Base-by-base conservation (phyloP, 768 basidiomycete species). In the Trametes cinnabarina region DNA sequence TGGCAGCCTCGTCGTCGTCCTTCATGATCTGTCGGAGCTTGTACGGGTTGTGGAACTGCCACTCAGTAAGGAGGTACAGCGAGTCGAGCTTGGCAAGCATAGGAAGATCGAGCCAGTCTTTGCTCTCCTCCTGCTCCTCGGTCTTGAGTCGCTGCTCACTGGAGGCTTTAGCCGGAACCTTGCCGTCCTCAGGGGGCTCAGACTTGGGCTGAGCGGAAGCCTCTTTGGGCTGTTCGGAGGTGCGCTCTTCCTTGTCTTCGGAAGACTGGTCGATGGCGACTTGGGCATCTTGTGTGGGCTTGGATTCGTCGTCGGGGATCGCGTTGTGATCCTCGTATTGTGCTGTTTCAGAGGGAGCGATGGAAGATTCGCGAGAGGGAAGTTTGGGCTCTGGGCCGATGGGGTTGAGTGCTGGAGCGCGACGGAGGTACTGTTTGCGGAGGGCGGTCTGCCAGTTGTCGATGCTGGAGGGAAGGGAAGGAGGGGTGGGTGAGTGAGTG, bases 31-130 rank as follows among this genome's bases (percentile, higher is more conserved):
- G 78, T 57, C 90, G 78, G 20, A 94, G 65, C 53, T 87, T 79
- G 51, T 79, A 77, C 4, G 90, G 82, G 66, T 90, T 90, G 58
- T 91, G 86, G 62, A 94, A 92, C 65, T 92, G 90, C 92, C 92
- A 94, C 72, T 94, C 92, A 26, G 79, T 80, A 47, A 94, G 73
- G 15, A 82, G 74, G 63, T 91, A 82, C 65, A 93, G 73, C 3
- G 87, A 84, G 58, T 92, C 87, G 41, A 94, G 80, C 72, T 92
- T 91, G 32, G 73, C 73, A 39, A 85, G 77, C 80, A 89, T 84
- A 2, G 85, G 77, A 25, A 93, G 81, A 42, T 86, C 78, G 42
- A 83, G 74, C 90, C 91, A 93, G 66, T 89, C 79, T 55, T 78
- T 77, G 37, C 81, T 76, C 62, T 80, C 77, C 55, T 74, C 76